phyloP scores from a whole-genome alignment of 805 yeast species.

The Ogataea degrootiae region DNA sequence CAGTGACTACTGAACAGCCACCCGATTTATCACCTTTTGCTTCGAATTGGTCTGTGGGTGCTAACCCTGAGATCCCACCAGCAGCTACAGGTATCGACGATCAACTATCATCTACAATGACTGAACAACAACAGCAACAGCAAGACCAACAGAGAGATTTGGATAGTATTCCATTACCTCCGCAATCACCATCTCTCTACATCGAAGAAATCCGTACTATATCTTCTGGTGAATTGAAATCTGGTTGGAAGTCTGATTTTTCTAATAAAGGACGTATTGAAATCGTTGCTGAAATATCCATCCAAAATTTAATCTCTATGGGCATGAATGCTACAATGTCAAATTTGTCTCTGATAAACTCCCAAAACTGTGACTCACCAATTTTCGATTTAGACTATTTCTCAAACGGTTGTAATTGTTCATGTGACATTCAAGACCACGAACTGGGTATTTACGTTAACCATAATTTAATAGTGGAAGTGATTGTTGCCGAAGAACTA shows the following conservation, averaged over 20 bases:
- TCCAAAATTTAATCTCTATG: slow-evolving; percentile 53
- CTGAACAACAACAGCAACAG: not conserved
- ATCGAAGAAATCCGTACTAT: slow-evolving; percentile 72
- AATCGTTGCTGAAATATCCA: slow-evolving; percentile 64
- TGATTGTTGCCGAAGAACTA: slow-evolving; percentile 90
- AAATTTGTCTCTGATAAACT: slow-evolving; percentile 26
- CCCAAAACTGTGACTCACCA: slow-evolving; percentile 30
- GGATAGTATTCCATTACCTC: slow-evolving; percentile 6
- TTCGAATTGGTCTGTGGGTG: slow-evolving; percentile 25
- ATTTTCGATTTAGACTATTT: slow-evolving; percentile 22
- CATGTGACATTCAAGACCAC: slow-evolving; percentile 82
- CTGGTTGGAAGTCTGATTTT: slow-evolving; percentile 96
- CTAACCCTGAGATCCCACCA: slow-evolving; percentile 8
- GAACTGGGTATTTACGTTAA: slow-evolving; percentile 69
- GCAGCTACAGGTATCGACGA: slow-evolving; percentile 3
- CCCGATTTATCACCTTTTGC: slow-evolving; percentile 23
- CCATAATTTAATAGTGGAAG: slow-evolving; percentile 77
- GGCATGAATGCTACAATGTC: slow-evolving; percentile 31
- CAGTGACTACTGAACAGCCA: slow-evolving; percentile 1
- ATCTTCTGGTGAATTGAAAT: slow-evolving; percentile 73
- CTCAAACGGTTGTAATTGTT: slow-evolving; percentile 42
- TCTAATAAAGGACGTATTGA: slow-evolving; percentile 74
- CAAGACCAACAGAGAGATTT: not conserved
- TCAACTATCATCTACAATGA: slow-evolving; percentile 1
- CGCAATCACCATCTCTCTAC: slow-evolving; percentile 33